These are phyloP conservation scores for Beauveria sp. DNA, from an alignment of 2,329 filamentous ascomycete genomes.

Conservation along the genomic window DNA sequence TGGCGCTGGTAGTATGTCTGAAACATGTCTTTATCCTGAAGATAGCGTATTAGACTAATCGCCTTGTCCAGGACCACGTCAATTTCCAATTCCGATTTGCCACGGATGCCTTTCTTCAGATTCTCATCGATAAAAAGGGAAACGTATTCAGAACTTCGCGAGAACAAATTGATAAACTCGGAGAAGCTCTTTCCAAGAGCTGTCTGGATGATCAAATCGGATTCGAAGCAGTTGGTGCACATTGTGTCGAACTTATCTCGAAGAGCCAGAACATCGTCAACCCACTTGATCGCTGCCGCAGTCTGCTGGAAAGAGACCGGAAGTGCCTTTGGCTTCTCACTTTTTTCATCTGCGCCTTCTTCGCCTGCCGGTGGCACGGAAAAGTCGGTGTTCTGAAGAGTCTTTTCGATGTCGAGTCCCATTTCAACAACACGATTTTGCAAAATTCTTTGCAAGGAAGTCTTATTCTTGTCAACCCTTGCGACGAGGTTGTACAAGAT, in stretches of 20 bases:
- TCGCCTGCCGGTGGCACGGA: constrained; percentile 37
- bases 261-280: constrained; percentile 77
- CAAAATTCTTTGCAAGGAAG: constrained; percentile 60
- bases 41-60: constrained; percentile 77
- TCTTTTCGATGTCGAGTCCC: constrained; percentile 74
- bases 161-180: constrained; percentile 89
- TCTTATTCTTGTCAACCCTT: constrained; percentile 68
- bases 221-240: constrained; percentile 63
- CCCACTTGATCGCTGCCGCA: constrained; percentile 84
- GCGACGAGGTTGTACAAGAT: constrained; percentile 74
- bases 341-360: constrained; percentile 27
- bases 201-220: constrained; percentile 71
- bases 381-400: constrained; percentile 49
- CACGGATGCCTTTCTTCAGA: constrained; percentile 86
- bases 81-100: constrained; percentile 83
- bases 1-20: constrained; percentile 98
- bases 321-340: constrained; percentile 27
- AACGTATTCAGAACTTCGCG: constrained; percentile 80
- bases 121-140: constrained; percentile 97
- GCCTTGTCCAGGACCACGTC: constrained; percentile 82
- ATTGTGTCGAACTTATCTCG: constrained; percentile 87
- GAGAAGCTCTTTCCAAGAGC: constrained; percentile 81
- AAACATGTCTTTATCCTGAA: constrained; percentile 89
- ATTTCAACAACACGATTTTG: constrained; percentile 70
- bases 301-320: constrained; percentile 68